Percentiles rank a stretch among this genome's conserved stretches.
Conservation (phyloP, 2,329 filamentous ascomycete species). For the Monascus ruber region DNA sequence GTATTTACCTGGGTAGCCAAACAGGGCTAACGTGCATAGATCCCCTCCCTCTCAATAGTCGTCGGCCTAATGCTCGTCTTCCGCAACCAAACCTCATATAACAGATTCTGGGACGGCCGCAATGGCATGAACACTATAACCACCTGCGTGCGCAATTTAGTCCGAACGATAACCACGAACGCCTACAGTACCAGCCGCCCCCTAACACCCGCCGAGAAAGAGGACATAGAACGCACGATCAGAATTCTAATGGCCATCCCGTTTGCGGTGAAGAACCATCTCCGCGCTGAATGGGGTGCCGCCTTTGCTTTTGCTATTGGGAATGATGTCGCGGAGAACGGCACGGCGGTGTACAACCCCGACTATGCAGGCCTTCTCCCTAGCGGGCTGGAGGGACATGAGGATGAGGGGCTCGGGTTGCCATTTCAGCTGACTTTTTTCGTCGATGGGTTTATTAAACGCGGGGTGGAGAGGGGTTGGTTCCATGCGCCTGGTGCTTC, state of each 20-base stretch:
- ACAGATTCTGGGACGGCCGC: slow-evolving; percentile 52
- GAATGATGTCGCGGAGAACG: slow-evolving; percentile 19
- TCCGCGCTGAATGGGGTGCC: slow-evolving; percentile 51
- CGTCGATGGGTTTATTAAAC: slow-evolving; percentile 49
- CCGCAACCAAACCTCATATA: slow-evolving; percentile 53
- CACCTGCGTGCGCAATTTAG: slow-evolving; percentile 49
- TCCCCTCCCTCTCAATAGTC: slow-evolving; percentile 53
- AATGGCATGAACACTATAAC: slow-evolving; percentile 46
- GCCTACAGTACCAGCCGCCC: slow-evolving; percentile 24
- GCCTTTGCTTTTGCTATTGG: slow-evolving; percentile 21
- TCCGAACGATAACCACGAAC: slow-evolving; percentile 44
- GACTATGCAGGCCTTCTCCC: slow-evolving; percentile 44
- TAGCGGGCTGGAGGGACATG: slow-evolving; percentile 39
- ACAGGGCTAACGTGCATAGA: slow-evolving; percentile 18
- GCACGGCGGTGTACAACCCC: slow-evolving; percentile 24
- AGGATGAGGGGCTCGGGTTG: slow-evolving; percentile 48
- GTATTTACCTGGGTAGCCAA: slow-evolving; percentile 1
- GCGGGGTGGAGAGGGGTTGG: slow-evolving; percentile 45
- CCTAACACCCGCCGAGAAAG: slow-evolving; percentile 33
- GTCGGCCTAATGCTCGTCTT: slow-evolving; percentile 59
- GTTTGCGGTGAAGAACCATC: slow-evolving; percentile 53
- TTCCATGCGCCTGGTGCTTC: slow-evolving; percentile 49
- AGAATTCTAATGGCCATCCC: slow-evolving; percentile 50
- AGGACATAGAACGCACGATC: slow-evolving; percentile 49
- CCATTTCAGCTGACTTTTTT: slow-evolving; percentile 51